Evolutionary conservation across 2,329 filamentous ascomycete species (phyloP), one percentile per base, ranked within the genome.

Genomic region (Camillea tinctor): DNA sequence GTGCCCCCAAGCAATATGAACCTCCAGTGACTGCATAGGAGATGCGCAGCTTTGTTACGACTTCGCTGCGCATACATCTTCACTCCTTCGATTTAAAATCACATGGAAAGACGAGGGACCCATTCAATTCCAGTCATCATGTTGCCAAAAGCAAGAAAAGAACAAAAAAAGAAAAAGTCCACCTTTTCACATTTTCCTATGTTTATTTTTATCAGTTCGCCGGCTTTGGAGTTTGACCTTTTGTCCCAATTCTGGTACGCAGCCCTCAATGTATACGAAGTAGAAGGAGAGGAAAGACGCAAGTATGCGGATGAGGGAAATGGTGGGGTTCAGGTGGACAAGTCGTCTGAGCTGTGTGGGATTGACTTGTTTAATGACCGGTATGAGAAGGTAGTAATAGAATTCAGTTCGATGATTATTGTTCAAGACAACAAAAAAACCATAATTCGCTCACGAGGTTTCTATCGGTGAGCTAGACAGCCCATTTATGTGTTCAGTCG

Each of bases 341-440:
- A 11, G 36, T 6, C 2, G 36, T n/a, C 36, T 2, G 13, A 15
- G 13, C n/a, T 17, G 13, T 58, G 26, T 53, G 24, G 53, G 57
- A 54, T 40, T 26, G 30, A 52, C 24, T 52, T 60, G 22, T 19
- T 64, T 63, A 44, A 68, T 59, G 65, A 65, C 61, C 62, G 63
- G 58, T 64, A 68, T 57, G 60, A 64, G 53, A 64, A 68, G 59
- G 63, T 58, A 63, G 63, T 65, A 66, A 44, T 44, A 44, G 54
- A 64, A 56, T 60, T 60, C 24, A 19, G 58, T 61, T 58, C 44
- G 21, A 24, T 4, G 36, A 15, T 44, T 44, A 15, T 44, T 17
- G 26, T 30, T 4, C 26, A 9, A 9, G 26, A 30, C 36, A 15
- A 44, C 6, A 44, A 44, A 44, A 44, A 44, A 44, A 44, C 17